A percentile compares a stretch with the other conserved stretches of the same genome.
Conservation (phyloP, 2,329 filamentous ascomycete genomes). For the Paracorniculantispora psalliotae region DNA sequence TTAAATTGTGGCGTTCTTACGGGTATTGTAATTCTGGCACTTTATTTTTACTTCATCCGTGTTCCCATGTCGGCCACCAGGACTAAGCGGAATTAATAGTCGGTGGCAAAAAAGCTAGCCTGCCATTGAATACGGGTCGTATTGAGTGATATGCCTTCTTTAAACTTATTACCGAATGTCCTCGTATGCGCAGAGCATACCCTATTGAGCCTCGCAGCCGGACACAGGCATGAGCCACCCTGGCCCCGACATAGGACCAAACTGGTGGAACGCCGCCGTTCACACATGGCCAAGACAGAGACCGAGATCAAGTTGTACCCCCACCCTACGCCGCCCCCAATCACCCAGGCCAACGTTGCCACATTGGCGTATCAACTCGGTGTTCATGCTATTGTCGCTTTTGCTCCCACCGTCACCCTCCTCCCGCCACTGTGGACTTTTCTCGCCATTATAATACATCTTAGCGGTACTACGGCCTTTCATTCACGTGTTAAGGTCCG, state of each 20-base stretch:
- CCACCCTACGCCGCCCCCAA: background rate
- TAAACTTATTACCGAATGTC: background rate
- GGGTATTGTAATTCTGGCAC: background rate
- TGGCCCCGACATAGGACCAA: background rate
- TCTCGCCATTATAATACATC: slow-evolving; percentile 20
- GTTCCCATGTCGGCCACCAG: background rate
- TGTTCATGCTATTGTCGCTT: slow-evolving; percentile 22
- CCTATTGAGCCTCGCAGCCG: background rate
- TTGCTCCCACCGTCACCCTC: slow-evolving; percentile 20
- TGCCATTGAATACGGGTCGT: background rate
- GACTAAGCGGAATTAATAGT: background rate
- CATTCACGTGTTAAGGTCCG: slow-evolving; percentile 16
- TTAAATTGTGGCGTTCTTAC: background rate
- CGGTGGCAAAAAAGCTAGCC: background rate
- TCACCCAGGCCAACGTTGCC: slow-evolving; percentile 19
- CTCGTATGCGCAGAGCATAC: background rate
- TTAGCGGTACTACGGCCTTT: slow-evolving; percentile 16
- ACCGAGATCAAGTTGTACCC: background rate
- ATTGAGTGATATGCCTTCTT: background rate
- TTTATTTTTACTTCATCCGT: background rate
- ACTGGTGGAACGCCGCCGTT: background rate
- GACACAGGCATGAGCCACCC: background rate
- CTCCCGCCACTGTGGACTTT: slow-evolving; percentile 23
- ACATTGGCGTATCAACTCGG: slow-evolving; percentile 23
- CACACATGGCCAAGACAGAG: background rate